Conservation (phyloP, 495 filamentous ascomycete species). For the Penicillium paradoxum region DNA sequence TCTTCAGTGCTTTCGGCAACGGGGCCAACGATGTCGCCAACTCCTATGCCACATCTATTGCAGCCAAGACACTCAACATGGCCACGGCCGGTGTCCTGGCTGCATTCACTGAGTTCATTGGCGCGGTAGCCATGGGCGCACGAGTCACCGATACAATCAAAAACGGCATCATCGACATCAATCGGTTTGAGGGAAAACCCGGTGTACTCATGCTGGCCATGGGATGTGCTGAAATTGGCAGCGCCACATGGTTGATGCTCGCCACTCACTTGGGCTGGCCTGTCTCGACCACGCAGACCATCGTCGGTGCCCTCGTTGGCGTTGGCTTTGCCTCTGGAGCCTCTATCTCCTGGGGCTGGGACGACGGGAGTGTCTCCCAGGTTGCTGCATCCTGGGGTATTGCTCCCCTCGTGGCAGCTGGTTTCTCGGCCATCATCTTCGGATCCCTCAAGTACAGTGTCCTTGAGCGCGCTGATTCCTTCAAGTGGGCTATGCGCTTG, state of each 20-base stretch:
- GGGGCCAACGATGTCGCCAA: slow-evolving; percentile 47
- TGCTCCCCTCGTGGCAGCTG: slow-evolving; percentile 54
- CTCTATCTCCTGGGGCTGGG: slow-evolving; percentile 54
- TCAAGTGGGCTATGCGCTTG: slow-evolving; percentile 51
- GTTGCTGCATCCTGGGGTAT: slow-evolving; percentile 60
- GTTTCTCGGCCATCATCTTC: slow-evolving; percentile 60
- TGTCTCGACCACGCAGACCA: slow-evolving; percentile 62
- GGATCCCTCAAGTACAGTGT: slow-evolving; percentile 59
- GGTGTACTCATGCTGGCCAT: slow-evolving; percentile 58
- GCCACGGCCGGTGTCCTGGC: slow-evolving; percentile 34
- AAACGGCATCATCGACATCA: slow-evolving; percentile 55
- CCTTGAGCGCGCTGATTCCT: slow-evolving; percentile 52
- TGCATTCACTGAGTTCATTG: slow-evolving; percentile 47
- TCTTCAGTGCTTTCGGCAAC: slow-evolving; percentile 41
- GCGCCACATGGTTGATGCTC: slow-evolving; percentile 54
- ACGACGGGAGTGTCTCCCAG: slow-evolving; percentile 47
- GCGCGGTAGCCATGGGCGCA: slow-evolving; percentile 58
- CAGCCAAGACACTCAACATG: slow-evolving; percentile 35
- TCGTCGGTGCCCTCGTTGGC: slow-evolving; percentile 58
- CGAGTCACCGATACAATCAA: slow-evolving; percentile 65
- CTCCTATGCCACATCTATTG: slow-evolving; percentile 39
- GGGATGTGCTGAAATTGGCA: slow-evolving; percentile 55
- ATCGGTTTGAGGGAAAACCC: slow-evolving; percentile 48
- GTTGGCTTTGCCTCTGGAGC: slow-evolving; percentile 58
- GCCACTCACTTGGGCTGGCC: slow-evolving; percentile 53